Evolutionary conservation across 495 filamentous ascomycete genomes (phyloP), one percentile per base, ranked within the genome.

Genomic region (Annulohypoxylon maeteangense): DNA sequence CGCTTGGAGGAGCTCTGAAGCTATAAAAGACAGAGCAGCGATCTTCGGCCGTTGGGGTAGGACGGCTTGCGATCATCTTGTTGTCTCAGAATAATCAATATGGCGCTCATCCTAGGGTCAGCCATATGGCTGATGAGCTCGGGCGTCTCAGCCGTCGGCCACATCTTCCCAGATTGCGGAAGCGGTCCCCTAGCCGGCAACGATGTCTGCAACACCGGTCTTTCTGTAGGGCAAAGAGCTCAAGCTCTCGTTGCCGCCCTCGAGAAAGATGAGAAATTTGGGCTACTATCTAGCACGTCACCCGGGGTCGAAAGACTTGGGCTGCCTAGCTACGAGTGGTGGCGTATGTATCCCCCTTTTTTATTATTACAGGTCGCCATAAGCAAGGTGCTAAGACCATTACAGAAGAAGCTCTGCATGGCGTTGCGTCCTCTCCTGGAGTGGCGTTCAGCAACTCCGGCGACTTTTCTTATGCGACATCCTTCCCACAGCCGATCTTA

Each of bases 401-500:
- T 27, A 25, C 5, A 57, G 54, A 57, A 31, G 54, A 57, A 34
- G 86, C 85, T 16, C 80, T 91, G 3, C 89, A 91, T 74, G 89
- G 89, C 4, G 75, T 91, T 3, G 87, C 82, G n/a, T 77, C 57
- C 7, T 78, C 74, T 1, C 84, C 80, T 14, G 85, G 84, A 4
- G 87, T 86, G 4, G 83, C 82, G 11, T 88, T 86, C 66, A 74
- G 81, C 1, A 72, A 81, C 5, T 70, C 75, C 1, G 86, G 84
- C 8, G 81, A 85, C 16, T 90, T 80, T 71, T 83, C 77, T 62
- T 88, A 86, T 78, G 84, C 87, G 0, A 90, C 87, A 0, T 87
- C 86, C 0, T 90, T 90, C 72, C 89, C 89, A 1, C 80, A 82
- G 66, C 88, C 88, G 0, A 89, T 90, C 38, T 65, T 85, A 0